Evolutionary conservation across 129 eudicot species (phyloP).

Genomic region (Oenanthe sinensis): DNA sequence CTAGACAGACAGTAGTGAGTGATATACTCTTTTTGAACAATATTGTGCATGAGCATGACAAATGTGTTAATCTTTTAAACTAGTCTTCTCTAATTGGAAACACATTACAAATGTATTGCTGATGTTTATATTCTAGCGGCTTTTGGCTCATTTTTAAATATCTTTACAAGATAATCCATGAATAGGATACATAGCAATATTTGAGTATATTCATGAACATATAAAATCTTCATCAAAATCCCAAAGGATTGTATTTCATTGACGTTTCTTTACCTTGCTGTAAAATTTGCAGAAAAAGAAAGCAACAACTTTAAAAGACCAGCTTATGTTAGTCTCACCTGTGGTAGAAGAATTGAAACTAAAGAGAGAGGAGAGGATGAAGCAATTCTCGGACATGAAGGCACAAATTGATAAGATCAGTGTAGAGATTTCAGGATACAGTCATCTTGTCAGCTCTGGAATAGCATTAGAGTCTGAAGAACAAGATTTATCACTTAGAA

Average conservation of each 20-base stretch:
- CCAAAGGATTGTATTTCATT: not conserved
- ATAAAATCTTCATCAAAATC: not conserved
- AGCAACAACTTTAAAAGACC: constrained; percentile 56
- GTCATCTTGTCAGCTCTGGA: constrained; percentile 28
- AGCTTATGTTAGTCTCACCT: constrained; percentile 59
- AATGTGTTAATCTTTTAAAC: not conserved
- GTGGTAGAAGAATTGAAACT: constrained; percentile 59
- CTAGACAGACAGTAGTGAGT: not conserved
- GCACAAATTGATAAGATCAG: constrained; percentile 60
- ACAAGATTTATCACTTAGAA: constrained; percentile 67
- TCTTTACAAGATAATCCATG: not conserved
- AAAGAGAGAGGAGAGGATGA: constrained; percentile 58
- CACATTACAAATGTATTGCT: not conserved
- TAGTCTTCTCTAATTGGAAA: not conserved
- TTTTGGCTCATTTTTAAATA: not conserved
- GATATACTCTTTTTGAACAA: not conserved
- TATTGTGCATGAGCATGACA: not conserved
- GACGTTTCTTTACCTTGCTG: not conserved
- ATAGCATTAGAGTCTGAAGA: constrained; percentile 44
- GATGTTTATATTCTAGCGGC: not conserved
- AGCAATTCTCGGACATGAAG: constrained; percentile 67
- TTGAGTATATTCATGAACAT: not conserved
- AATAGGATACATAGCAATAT: not conserved
- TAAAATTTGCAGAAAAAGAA: constrained; percentile 46
- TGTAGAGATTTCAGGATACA: constrained; percentile 60